Conservation (phyloP, 768 basidiomycete genomes). For the Kwoniella dejecticola region DNA sequence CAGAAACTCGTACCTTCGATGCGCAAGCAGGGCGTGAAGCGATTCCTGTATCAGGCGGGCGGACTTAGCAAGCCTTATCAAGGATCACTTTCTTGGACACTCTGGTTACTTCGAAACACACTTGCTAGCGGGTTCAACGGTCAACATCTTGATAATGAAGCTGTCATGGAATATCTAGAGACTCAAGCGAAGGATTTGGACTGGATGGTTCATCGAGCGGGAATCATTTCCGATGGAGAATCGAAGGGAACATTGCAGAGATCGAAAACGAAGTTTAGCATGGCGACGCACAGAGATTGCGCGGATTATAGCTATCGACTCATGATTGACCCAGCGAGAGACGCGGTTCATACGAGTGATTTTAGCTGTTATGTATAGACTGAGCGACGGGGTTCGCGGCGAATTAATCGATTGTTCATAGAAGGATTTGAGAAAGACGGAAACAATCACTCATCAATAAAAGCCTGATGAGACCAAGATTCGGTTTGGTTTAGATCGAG, state of each 20-base stretch:
- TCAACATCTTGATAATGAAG: constrained; percentile 35
- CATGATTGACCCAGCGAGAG: constrained; percentile 13
- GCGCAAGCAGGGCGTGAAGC: constrained; percentile 21
- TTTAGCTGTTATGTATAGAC: constrained; percentile 20
- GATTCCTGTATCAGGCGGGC: constrained; percentile 33
- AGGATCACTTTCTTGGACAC: constrained; percentile 15
- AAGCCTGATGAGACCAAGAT: no score
- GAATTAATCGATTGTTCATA: no score
- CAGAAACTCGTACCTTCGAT: constrained; percentile 30
- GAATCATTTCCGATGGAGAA: constrained; percentile 26
- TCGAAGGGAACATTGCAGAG: constrained; percentile 23
- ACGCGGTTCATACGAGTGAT: constrained; percentile 25
- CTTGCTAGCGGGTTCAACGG: constrained; percentile 22
- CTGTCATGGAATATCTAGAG: constrained; percentile 33
- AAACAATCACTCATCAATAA: no score
- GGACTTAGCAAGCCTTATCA: constrained; percentile 24
- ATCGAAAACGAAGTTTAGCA: constrained; percentile 14
- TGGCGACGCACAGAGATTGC: constrained; percentile 21
- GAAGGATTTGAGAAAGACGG: no score
- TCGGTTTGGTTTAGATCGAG: no score
- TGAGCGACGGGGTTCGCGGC: no score
- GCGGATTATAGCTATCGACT: constrained; percentile 27
- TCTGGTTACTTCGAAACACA: constrained; percentile 25
- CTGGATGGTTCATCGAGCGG: constrained; percentile 33
- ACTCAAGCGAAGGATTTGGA: constrained; percentile 30